phyloP scores from a whole-genome alignment of 164 flowering plant species.

The Magnolia kwangsiensis region DNA sequence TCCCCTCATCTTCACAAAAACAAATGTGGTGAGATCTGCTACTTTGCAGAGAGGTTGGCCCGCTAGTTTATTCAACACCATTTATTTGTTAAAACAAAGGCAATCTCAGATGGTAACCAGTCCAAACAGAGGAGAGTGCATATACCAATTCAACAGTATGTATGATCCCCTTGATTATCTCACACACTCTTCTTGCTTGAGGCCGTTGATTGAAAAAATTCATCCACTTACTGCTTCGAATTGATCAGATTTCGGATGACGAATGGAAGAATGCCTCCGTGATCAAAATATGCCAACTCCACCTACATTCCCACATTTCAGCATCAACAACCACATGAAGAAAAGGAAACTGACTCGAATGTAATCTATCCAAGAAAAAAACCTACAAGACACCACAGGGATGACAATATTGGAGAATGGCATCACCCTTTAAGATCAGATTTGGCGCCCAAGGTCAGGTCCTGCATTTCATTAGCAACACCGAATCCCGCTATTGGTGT shows the following conservation, averaged over 20 bases:
- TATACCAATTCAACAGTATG: not conserved
- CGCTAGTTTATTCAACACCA: not conserved
- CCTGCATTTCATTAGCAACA: not conserved
- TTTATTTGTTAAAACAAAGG: not conserved
- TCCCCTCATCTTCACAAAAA: not conserved
- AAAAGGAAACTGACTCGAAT: not conserved
- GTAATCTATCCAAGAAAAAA: too few species aligned
- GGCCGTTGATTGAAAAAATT: not conserved
- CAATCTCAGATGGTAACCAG: too few species aligned
- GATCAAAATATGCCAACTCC: constrained; percentile 78
- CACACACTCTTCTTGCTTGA: not conserved
- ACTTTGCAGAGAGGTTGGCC: not conserved
- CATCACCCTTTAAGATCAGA: not conserved
- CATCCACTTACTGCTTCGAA: constrained; percentile 10
- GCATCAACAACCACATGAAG: not conserved
- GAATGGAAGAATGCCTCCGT: constrained; percentile 90
- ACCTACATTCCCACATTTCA: constrained; percentile 49
- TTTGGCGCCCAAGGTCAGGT: not conserved
- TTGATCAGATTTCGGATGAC: constrained; percentile 60
- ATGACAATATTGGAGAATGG: not conserved
- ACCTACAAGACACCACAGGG: not conserved
- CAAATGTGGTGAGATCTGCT: not conserved
- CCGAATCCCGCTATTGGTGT: too few species aligned
- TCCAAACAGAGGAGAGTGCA: not conserved
- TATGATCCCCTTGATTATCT: not conserved